Base-by-base conservation (phyloP, 2,329 filamentous ascomycete species). In the Elsinoe australis region DNA sequence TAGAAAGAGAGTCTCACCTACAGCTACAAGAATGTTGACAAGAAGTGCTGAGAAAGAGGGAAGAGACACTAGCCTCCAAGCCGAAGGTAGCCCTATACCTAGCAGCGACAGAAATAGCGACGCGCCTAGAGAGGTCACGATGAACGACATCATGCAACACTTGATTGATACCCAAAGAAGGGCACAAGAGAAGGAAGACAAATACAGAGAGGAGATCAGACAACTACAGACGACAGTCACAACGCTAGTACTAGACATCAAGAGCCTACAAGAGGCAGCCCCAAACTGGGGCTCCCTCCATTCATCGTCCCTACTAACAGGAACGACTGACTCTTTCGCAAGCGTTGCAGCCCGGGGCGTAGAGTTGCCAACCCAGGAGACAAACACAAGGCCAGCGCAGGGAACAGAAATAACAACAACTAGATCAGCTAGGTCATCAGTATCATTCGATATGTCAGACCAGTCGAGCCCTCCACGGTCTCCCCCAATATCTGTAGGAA, bases 101-200 rank as follows among this genome's bases (percentile, higher is more conserved):
- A 15, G 3, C 14, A 17, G n/a, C n/a, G n/a, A 19, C 41, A 46
- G 7, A 46, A 10, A 8, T 19, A 46, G 41, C 41, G 41, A 46
- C 41, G n/a, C 14, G 19, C 41, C 41, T 3, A 46, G 41, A 14
- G 41, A 46, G 41, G n/a, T 46, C 26, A 46, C 41, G n/a, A 46
- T 46, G 28, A 46, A 46, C 14, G 41, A 46, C 9, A 46, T 46
- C n/a, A 46, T 46, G 41, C 41, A 19, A 14, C 41, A 46, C 2
- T 12, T 46, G 41, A 4, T 45, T 3, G 44, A 35, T 1, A 24
- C 29, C 3, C 44, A 35, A 36, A 47, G 32, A 47, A 46, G 21
- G 21, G 36, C 15, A 24, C 14, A 24, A 24, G 15, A 41, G 36
- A 41, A 24, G 36, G 19, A 41, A 24, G 15, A 41, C 31, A 47